Conservation (phyloP, 2,329 filamentous ascomycete genomes). For the Botrytis squamosa region DNA sequence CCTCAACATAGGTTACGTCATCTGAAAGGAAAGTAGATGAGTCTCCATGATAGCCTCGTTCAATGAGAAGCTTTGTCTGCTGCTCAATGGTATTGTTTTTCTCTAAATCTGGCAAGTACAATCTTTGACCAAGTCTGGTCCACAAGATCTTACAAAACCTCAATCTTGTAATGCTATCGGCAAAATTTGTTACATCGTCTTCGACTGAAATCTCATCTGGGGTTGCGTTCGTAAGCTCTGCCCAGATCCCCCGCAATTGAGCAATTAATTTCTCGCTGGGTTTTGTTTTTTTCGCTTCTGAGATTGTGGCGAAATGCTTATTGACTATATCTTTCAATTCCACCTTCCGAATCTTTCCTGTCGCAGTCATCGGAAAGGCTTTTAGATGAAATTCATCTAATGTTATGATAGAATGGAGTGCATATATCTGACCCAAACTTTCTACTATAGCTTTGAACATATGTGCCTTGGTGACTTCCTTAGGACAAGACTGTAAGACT, state of each 20-base stretch:
- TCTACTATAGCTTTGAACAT: not conserved
- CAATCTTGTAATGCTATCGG: not conserved
- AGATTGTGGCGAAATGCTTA: not conserved
- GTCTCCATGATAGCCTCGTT: not conserved
- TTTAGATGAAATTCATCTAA: constrained; percentile 1
- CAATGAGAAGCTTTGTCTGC: not conserved
- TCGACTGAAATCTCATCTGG: not conserved
- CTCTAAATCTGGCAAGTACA: not conserved
- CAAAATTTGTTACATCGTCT: not conserved
- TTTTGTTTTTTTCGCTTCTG: too few species aligned
- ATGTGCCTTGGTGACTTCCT: not conserved
- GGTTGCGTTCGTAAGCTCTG: not conserved
- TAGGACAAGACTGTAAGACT: not conserved
- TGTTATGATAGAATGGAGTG: not conserved
- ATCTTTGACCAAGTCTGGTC: not conserved
- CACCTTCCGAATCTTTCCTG: constrained; percentile 8
- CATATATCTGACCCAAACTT: not conserved
- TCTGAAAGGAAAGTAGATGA: not conserved
- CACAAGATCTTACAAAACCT: not conserved
- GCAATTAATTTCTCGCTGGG: not conserved
- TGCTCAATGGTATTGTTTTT: not conserved
- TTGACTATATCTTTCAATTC: not conserved
- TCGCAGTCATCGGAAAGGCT: not conserved
- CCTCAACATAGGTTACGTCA: too few species aligned
- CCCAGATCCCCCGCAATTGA: not conserved